Base-by-base conservation (phyloP, 2,329 filamentous ascomycete genomes). In the Colletotrichum sp. region DNA sequence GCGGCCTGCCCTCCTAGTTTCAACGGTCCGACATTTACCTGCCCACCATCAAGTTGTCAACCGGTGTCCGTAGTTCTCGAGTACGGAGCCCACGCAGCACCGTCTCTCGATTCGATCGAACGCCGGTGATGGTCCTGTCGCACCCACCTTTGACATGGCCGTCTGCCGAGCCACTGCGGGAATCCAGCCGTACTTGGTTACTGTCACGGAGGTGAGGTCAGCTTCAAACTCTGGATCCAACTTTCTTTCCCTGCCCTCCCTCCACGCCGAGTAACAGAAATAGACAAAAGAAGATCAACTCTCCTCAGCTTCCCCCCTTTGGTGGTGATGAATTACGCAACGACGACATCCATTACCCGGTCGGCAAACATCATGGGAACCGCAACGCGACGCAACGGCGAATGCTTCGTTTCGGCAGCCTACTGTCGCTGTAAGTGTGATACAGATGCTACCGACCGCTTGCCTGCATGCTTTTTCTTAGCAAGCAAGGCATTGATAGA, bases 1-100 rank as follows among this genome's bases (percentile, higher is more conserved):
- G 13, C 64, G 39, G 39, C 39, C 39, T n/a, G 39, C 39, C 39
- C 70, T 39, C 57, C 27, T 59, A 52, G 74, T 74, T 74, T 76
- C 36, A 75, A 75, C 48, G 60, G 59, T 71, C 74, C 71, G 57
- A 44, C 71, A 55, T 59, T 65, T 71, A 60, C 59, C 59, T 61
- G 71, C 60, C 36, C 32, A 60, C 71, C 44, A 69, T 36, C 34
- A 28, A 64, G 27, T 61, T 48, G 52, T 36, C 34, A n/a, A 34
- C 59, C 71, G 32, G 52, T 68, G 30, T 32, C 36, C 12, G n/a
- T 36, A 52, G 11, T 13, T 52, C 36, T 70, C 15, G 67, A 61
- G 22, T 22, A 64, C 32, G 22, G 67, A 60, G n/a, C 13, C 34
- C 32, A 16, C 34, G 25, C 25, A 39, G 60, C 19, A 63, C n/a